Base-by-base conservation (phyloP, 1,284 basidiomycete genomes). In the Earliella scabrosa region DNA sequence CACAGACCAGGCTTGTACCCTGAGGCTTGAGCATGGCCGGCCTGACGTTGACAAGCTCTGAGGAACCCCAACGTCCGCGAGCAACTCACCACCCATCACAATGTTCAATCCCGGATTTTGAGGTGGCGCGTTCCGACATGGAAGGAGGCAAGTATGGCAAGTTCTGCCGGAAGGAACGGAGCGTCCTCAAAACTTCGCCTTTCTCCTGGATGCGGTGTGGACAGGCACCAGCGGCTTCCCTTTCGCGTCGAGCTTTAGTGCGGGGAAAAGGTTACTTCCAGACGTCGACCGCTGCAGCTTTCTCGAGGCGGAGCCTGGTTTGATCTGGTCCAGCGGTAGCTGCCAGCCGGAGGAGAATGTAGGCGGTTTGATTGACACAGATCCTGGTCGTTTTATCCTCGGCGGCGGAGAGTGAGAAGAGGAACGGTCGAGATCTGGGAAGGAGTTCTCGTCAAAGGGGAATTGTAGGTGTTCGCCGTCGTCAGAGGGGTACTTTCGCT, bases 131-230 rank as follows among this genome's bases (percentile, higher is more conserved):
- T 31, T 6, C 29, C 29, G 29, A 31, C 29, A 31, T 6, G 7
- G 13, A 31, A 31, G 7, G 29, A 31, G 29, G 29, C 29, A 13
- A 31, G 13, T 31, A 31, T 31, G 29, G 7, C 6, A 31, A 6
- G 29, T 13, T 7, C 7, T 31, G 13, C 6, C 7, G 29, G 29
- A 7, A 31, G 13, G 18, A 23, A 44, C n/a, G n/a, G n/a, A n/a
- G n/a, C n/a, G n/a, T n/a, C 34, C 38, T 26, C 50, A 58, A 18
- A 54, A 51, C 14, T 45, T 45, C 27, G 10, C 21, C 9, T 35
- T 61, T 47, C 51, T 60, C 34, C 64, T 50, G 16, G 65, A 60
- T n/a, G 64, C 66, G 3, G 51, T 45, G 38, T 59, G 62, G 14
- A 66, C 64, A 2, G 52, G 31, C 5, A 56, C 63, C 31, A 59